phyloP scores from a whole-genome alignment of 2,329 filamentous ascomycete species.

The Penicillium olsonii region DNA sequence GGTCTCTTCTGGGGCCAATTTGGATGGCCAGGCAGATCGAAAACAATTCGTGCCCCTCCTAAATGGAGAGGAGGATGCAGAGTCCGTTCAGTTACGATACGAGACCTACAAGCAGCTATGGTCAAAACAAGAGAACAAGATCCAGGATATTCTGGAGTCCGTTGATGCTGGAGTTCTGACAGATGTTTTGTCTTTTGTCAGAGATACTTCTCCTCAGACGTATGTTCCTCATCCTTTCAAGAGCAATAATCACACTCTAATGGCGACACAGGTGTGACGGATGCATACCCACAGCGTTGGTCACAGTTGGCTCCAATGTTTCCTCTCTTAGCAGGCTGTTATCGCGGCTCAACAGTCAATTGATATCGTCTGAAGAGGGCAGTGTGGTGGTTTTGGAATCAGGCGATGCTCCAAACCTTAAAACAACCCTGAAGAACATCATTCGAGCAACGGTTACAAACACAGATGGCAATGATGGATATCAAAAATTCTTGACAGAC shows the following conservation, averaged over 20 bases:
- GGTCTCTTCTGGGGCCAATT: constrained; percentile 43
- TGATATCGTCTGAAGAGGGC: constrained; percentile 33
- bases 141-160: constrained; percentile 42
- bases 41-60: constrained; percentile 42
- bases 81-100: constrained; percentile 38
- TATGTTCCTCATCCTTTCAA: constrained; percentile 24
- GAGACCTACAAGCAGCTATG: constrained; percentile 42
- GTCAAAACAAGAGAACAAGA: constrained; percentile 40
- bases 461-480: constrained; percentile 40
- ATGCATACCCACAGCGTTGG: constrained; percentile 44
- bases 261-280: constrained; percentile 34
- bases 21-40: constrained; percentile 10
- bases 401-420: constrained; percentile 48
- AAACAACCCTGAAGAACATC: constrained; percentile 48
- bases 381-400: constrained; percentile 46
- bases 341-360: constrained; percentile 37
- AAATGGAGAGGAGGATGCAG: constrained; percentile 38
- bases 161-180: constrained; percentile 43
- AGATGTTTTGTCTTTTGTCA: constrained; percentile 41
- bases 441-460: constrained; percentile 45
- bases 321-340: constrained; percentile 43
- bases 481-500: constrained; percentile 41
- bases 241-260: constrained; percentile 14
- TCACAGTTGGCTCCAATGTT: constrained; percentile 48
- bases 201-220: constrained; percentile 36